Evolutionary conservation across 2,329 filamentous ascomycete species (phyloP).

Genomic region (Penicillium sp.): DNA sequence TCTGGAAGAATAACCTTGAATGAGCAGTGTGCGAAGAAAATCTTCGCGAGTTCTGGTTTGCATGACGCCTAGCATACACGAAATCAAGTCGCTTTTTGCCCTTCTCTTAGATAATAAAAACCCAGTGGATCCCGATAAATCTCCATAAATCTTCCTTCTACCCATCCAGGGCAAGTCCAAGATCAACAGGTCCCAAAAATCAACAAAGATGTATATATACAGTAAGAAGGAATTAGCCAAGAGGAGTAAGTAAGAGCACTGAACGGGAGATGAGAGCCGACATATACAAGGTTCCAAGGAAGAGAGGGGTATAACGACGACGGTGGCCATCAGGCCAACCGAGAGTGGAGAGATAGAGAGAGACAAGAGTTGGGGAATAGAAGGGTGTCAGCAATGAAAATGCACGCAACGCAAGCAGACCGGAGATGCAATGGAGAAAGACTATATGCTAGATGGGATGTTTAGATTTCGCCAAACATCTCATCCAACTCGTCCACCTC

Average conservation of each 20-base stretch:
- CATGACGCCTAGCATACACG: conserved; percentile 19
- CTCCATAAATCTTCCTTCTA: conserved; percentile 18
- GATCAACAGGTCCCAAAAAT: conserved; percentile 10
- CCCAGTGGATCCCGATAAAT: conserved; percentile 16
- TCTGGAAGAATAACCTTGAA: too few relatives aligned
- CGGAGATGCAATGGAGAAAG: conserved; percentile 8
- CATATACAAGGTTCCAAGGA: conserved; percentile 26
- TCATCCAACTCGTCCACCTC: conserved; percentile 92
- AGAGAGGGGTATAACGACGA: conserved; percentile 22
- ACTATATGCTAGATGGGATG: background rate
- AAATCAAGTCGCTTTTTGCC: conserved; percentile 23
- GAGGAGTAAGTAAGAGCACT: conserved; percentile 15
- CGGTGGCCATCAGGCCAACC: conserved; percentile 19
- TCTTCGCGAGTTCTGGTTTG: conserved; percentile 13
- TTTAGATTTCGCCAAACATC: conserved; percentile 74
- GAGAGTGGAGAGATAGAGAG: conserved; percentile 26
- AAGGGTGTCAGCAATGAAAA: background rate
- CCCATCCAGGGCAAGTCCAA: conserved; percentile 30
- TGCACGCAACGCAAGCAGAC: conserved; percentile 1
- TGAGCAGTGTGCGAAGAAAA: background rate
- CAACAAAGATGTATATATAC: conserved; percentile 31
- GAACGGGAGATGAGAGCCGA: conserved; percentile 17
- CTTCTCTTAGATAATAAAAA: conserved; percentile 20
- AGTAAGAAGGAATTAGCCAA: conserved; percentile 26
- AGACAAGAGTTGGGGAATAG: conserved; percentile 8